Conservation (phyloP, 805 yeast species). For the Candida argentea region DNA sequence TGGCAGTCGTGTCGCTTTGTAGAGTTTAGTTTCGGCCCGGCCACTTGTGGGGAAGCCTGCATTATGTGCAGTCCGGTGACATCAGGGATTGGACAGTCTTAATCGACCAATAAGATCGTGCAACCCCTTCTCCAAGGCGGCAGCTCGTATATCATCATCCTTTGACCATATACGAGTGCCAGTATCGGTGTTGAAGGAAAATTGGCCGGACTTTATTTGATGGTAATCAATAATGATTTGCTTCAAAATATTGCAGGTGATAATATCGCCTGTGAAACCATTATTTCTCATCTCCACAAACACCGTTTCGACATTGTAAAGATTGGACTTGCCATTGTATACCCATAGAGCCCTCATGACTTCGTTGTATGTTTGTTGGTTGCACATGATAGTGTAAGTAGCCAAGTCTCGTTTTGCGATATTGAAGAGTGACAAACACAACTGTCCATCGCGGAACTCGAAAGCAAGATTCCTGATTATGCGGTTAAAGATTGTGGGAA, state of each 20-base stretch:
- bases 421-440: constrained; percentile 27
- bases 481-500: constrained; percentile 27
- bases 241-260: constrained; percentile 25
- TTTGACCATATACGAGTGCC: constrained; percentile 25
- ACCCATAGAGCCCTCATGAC: constrained; percentile 27
- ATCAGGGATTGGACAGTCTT: too few relatives aligned
- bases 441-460: constrained; percentile 23
- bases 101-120: too few relatives aligned
- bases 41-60: too few relatives aligned
- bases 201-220: constrained; percentile 21
- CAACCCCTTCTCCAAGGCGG: too few relatives aligned
- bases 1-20: too few relatives aligned
- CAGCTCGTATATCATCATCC: constrained; percentile 25
- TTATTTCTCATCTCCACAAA: constrained; percentile 30
- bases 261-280: constrained; percentile 28
- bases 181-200: constrained; percentile 10
- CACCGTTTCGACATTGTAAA: constrained; percentile 24
- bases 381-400: constrained; percentile 24
- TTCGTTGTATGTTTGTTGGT: constrained; percentile 33
- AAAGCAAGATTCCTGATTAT: constrained; percentile 14
- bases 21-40: too few relatives aligned
- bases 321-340: constrained; percentile 24
- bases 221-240: constrained; percentile 25
- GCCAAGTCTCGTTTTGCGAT: constrained; percentile 21
- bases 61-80: too few relatives aligned